phyloP scores from a whole-genome alignment of 2,329 filamentous ascomycete species.

The Claviceps fusiformis region DNA sequence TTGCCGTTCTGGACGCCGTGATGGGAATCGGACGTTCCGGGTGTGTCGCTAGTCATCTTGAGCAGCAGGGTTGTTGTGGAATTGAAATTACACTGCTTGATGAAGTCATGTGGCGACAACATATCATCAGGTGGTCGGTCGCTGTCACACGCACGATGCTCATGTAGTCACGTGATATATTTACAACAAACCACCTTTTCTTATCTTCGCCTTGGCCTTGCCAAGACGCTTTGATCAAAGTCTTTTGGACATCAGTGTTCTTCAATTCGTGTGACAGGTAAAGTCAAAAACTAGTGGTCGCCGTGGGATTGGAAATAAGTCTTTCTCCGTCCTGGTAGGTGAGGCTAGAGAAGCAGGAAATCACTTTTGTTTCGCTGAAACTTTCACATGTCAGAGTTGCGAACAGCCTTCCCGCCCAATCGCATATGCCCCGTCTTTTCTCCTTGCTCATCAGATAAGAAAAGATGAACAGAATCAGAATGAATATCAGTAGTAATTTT shows the following conservation, averaged over 20 bases:
- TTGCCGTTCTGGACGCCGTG: constrained; percentile 14
- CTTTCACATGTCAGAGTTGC: neutral
- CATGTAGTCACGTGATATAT: neutral
- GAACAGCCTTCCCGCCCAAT: neutral
- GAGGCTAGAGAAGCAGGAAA: too few relatives aligned
- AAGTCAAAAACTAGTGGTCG: too few relatives aligned
- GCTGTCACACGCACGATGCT: too few relatives aligned
- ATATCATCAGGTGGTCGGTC: neutral
- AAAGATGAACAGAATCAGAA: neutral
- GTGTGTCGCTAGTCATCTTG: constrained; percentile 23
- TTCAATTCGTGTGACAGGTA: too few relatives aligned
- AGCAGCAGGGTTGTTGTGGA: constrained; percentile 4
- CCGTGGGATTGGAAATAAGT: too few relatives aligned
- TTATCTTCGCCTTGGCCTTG: too few relatives aligned
- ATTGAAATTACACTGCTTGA: neutral
- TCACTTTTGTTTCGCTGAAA: neutral
- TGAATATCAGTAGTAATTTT: neutral
- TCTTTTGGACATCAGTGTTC: too few relatives aligned
- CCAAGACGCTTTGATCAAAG: too few relatives aligned
- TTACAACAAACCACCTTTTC: neutral
- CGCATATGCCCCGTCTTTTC: neutral
- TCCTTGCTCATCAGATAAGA: neutral
- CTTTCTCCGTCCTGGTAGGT: too few relatives aligned
- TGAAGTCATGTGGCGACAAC: neutral
- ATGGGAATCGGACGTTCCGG: constrained; percentile 19